Evolutionary conservation across 2,329 filamentous ascomycete species (phyloP).

Genomic region (Colletotrichum spaethianum): DNA sequence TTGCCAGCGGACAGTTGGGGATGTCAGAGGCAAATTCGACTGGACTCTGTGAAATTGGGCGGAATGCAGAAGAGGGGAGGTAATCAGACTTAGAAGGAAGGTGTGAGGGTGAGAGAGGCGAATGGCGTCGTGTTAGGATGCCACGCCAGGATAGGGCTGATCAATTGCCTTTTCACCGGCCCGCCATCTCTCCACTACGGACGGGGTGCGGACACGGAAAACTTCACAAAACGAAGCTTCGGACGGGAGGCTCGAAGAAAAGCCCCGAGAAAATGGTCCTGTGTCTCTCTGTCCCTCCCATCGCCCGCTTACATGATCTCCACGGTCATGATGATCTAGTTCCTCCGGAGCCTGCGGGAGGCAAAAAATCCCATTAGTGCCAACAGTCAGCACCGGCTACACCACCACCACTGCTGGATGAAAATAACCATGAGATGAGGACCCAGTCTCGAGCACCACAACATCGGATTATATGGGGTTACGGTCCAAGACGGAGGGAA

Average conservation of each 20-base stretch:
- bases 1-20: slow-evolving; percentile 9
- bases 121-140: slow-evolving; percentile 28
- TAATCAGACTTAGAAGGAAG: slow-evolving; percentile 25
- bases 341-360: slow-evolving; percentile 9
- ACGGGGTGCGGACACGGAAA: neutral
- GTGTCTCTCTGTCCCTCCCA: neutral
- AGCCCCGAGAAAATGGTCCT: neutral
- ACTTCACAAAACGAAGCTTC: neutral
- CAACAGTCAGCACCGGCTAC: slow-evolving; percentile 18
- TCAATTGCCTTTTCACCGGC: slow-evolving; percentile 22
- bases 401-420: slow-evolving; percentile 5
- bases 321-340: neutral
- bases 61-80: slow-evolving; percentile 18
- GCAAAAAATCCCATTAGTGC: neutral
- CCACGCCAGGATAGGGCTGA: slow-evolving; percentile 39
- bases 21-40: slow-evolving; percentile 22
- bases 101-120: slow-evolving; percentile 18
- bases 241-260: neutral
- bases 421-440: slow-evolving; percentile 3
- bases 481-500: slow-evolving; percentile 2
- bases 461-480: slow-evolving; percentile 7
- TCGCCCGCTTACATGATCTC: neutral
- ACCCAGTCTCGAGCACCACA: neutral
- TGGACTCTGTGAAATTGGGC: slow-evolving; percentile 1
- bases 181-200: neutral